These are phyloP conservation scores for Colletotrichum shisoi DNA, from an alignment of 2,329 filamentous ascomycete species.

Conservation along the genomic window DNA sequence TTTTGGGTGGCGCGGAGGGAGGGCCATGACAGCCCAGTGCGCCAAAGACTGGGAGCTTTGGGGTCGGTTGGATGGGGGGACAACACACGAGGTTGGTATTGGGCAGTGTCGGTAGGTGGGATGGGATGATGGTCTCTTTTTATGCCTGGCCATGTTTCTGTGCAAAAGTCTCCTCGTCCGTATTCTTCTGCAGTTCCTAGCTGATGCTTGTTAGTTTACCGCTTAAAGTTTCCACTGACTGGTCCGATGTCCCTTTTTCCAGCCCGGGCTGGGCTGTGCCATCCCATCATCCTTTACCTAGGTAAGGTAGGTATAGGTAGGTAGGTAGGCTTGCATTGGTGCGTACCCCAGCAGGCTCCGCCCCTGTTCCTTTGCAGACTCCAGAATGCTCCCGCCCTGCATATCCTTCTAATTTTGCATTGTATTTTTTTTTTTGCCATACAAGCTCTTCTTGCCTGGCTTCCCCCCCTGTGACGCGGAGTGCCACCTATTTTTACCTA, in stretches of 20 bases:
- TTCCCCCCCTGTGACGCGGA: background rate
- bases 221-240: constrained; percentile 16
- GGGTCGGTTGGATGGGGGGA: background rate
- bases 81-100: constrained; percentile 7
- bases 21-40: constrained; percentile 23
- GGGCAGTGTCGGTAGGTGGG: background rate
- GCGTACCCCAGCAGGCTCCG: constrained; percentile 25
- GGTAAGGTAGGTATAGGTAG: too few relatives aligned
- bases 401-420: constrained; percentile 13
- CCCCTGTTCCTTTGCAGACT: constrained; percentile 22
- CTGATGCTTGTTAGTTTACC: constrained; percentile 6
- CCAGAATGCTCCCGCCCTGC: constrained; percentile 25
- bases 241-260: constrained; percentile 10
- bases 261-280: constrained; percentile 30
- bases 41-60: constrained; percentile 24
- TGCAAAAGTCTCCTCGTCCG: background rate
- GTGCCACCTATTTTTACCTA: background rate
- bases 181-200: constrained; percentile 16
- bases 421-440: constrained; percentile 16
- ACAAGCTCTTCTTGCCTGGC: constrained; percentile 3
- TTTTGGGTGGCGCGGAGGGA: constrained; percentile 9
- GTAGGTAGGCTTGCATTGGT: constrained; percentile 15
- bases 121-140: constrained; percentile 2
- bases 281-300: constrained; percentile 23
- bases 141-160: constrained; percentile 4